These are phyloP conservation scores for Elsinoe fawcettii DNA, from an alignment of 2,329 filamentous ascomycete species.

Conservation along the genomic window DNA sequence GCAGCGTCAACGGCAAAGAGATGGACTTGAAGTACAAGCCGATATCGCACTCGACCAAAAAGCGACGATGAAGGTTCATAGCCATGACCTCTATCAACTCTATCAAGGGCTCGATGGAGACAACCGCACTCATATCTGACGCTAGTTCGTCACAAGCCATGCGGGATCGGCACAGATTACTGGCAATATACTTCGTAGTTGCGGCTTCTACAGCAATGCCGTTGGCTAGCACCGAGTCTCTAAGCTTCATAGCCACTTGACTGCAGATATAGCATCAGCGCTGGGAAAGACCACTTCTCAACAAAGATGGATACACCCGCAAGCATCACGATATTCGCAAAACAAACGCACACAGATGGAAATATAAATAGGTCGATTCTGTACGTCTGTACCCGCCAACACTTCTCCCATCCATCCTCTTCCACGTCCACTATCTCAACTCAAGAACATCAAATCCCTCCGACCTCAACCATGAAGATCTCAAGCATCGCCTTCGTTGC, in stretches of 20 bases:
- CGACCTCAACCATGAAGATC: neutral
- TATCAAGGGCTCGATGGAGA: neutral
- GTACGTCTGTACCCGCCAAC: neutral
- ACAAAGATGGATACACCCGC: neutral
- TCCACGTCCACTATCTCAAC: too few species aligned
- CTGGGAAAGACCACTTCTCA: neutral
- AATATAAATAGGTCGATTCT: neutral
- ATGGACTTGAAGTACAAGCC: conserved; percentile 15
- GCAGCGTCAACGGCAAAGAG: conserved; percentile 51
- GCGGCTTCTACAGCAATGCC: neutral
- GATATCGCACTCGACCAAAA: neutral
- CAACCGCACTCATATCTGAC: too few species aligned
- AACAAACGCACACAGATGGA: neutral
- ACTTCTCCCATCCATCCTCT: neutral
- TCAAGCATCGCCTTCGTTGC: neutral
- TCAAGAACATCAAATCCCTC: too few species aligned
- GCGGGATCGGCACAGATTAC: too few species aligned
- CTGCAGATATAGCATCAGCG: neutral
- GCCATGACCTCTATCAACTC: neutral
- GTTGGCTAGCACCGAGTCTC: neutral
- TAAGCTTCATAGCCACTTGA: neutral
- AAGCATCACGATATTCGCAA: neutral
- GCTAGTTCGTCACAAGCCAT: too few species aligned
- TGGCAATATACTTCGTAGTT: too few species aligned
- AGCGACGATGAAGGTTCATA: neutral